Evolutionary conservation across 2,329 filamentous ascomycete species (phyloP).

Genomic region (Talaromyces sp.): DNA sequence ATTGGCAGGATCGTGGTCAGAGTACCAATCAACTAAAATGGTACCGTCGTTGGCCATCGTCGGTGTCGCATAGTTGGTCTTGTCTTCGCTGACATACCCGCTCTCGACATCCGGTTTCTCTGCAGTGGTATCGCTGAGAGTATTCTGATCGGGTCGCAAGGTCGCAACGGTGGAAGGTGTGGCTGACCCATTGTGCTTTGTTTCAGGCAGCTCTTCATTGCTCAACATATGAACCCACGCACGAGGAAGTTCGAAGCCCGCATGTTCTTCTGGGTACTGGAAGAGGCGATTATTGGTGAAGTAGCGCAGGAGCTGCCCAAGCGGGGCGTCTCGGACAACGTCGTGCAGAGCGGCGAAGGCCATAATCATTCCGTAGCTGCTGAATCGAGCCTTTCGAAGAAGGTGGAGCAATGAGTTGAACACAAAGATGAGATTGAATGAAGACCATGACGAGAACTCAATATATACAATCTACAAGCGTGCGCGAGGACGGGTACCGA

Average conservation of each 20-base stretch:
- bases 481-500: background rate
- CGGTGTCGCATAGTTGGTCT: conserved; percentile 17
- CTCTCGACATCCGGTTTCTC: background rate
- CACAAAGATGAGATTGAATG: background rate
- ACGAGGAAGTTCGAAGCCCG: conserved; percentile 17
- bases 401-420: background rate
- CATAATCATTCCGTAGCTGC: background rate
- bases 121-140: background rate
- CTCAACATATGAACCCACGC: background rate
- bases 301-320: conserved; percentile 44
- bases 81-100: background rate
- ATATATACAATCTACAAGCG: background rate
- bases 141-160: background rate
- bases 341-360: background rate
- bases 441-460: background rate
- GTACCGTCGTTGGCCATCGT: conserved; percentile 29
- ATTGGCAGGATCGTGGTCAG: conserved; percentile 20
- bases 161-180: background rate
- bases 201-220: background rate
- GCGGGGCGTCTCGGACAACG: conserved; percentile 18
- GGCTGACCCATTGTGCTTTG: background rate
- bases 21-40: conserved; percentile 32
- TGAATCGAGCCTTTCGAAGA: background rate
- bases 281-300: conserved; percentile 39
- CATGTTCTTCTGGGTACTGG: conserved; percentile 41